A percentile compares a stretch with the other conserved stretches of the same genome.
Conservation (phyloP, 2,329 filamentous ascomycete genomes). For the Talaromyces atroroseus region DNA sequence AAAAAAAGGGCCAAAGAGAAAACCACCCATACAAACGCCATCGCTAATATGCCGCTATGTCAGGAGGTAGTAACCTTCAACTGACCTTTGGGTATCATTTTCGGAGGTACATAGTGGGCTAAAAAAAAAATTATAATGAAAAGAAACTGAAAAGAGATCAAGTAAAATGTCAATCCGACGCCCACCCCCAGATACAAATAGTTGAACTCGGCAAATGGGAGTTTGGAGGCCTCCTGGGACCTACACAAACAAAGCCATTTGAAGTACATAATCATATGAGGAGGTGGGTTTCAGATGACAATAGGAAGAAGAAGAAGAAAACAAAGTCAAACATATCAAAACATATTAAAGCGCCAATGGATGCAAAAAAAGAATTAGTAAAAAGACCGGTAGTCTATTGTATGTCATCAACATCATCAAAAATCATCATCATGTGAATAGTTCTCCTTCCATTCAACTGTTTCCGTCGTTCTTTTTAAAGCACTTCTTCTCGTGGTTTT, state of each 20-base stretch:
- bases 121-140: not conserved
- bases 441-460: not conserved
- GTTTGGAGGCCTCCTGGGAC: not conserved
- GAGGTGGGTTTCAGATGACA: not conserved
- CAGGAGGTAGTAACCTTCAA: not conserved
- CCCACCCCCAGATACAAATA: not conserved
- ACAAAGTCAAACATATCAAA: not conserved
- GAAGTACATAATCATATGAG: not conserved
- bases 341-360: not conserved
- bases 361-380: not conserved
- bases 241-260: not conserved
- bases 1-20: not conserved
- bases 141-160: not conserved
- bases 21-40: not conserved
- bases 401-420: not conserved
- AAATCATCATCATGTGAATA: not conserved
- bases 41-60: not conserved
- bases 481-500: not conserved
- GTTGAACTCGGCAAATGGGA: not conserved
- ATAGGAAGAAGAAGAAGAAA: not conserved
- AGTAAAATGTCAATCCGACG: not conserved
- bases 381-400: not conserved
- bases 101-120: not conserved
- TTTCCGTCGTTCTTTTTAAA: not conserved
- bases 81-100: not conserved